Conservation (phyloP, 306 rosid genomes). For the Vigna mungo region DNA sequence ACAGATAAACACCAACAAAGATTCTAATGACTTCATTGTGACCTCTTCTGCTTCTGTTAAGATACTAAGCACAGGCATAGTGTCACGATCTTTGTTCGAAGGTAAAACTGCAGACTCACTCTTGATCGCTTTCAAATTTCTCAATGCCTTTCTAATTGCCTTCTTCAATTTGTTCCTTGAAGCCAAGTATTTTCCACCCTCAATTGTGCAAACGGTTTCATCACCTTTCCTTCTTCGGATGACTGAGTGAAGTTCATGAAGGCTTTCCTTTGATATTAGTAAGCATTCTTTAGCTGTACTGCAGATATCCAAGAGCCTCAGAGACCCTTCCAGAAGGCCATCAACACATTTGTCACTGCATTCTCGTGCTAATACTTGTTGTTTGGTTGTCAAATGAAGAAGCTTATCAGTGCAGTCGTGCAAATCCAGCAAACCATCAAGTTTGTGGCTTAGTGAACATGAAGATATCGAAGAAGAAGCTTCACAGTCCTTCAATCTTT, state of each 20-base stretch:
- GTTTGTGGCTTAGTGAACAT: constrained; percentile 32
- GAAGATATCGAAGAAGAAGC: constrained; percentile 21
- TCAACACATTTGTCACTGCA: constrained; percentile 10
- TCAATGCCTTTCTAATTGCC: constrained; percentile 11
- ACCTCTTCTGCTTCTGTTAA: constrained; percentile 27
- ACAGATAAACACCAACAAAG: constrained; percentile 34
- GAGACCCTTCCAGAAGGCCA: constrained; percentile 23
- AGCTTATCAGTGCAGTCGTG: constrained; percentile 28
- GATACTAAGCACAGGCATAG: not conserved
- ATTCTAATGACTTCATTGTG: constrained; percentile 25
- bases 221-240: constrained; percentile 18
- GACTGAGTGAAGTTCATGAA: constrained; percentile 30
- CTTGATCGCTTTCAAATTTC: constrained; percentile 11
- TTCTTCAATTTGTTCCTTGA: constrained; percentile 31
- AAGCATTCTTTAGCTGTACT: constrained; percentile 11
- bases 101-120: not conserved
- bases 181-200: constrained; percentile 26
- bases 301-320: constrained; percentile 43
- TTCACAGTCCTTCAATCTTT: constrained; percentile 24
- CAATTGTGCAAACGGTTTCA: not conserved
- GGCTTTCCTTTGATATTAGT: constrained; percentile 19
- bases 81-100: not conserved
- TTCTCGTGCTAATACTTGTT: constrained; percentile 28
- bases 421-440: constrained; percentile 34
- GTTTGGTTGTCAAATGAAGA: constrained; percentile 33